Conservation (phyloP, 768 basidiomycete genomes). For the Crucibulum laeve region DNA sequence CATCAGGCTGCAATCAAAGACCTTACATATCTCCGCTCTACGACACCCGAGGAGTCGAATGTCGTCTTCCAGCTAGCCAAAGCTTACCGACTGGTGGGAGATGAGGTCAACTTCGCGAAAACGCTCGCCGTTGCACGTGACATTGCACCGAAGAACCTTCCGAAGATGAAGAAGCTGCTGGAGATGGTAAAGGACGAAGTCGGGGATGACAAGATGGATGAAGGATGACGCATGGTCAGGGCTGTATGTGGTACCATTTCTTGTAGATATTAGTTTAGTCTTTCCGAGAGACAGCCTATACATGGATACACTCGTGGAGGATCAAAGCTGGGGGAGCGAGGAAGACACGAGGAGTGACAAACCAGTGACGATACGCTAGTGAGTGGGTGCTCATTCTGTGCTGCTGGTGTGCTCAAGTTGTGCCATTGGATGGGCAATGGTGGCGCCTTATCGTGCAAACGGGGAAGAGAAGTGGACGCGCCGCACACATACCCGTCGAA, state of each 20-base stretch:
- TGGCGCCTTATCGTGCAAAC: constrained; percentile 19
- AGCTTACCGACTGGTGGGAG: constrained; percentile 79
- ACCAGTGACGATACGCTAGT: no score
- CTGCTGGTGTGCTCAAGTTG: no score
- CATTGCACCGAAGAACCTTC: constrained; percentile 85
- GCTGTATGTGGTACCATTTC: constrained; percentile 28
- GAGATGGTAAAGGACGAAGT: constrained; percentile 63
- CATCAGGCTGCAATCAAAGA: constrained; percentile 74
- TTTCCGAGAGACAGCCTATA: no score
- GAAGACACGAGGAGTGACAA: constrained; percentile 2
- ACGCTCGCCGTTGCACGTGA: constrained; percentile 90
- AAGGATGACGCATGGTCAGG: constrained; percentile 44
- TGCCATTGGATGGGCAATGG: constrained; percentile 10
- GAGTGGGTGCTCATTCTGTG: no score
- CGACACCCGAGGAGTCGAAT: constrained; percentile 94
- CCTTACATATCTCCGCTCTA: constrained; percentile 72
- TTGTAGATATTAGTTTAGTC: constrained; percentile 19
- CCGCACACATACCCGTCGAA: no score
- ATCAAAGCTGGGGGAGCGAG: constrained; percentile 6
- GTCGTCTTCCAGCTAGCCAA: constrained; percentile 95
- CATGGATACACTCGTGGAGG: no score
- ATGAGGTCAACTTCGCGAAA: constrained; percentile 76
- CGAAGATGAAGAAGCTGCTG: constrained; percentile 77
- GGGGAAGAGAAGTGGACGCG: not conserved
- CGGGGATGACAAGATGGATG: constrained; percentile 69